Percentiles rank a stretch among this genome's conserved stretches.
Evolutionary conservation across 2,329 filamentous ascomycete species (phyloP).

Genomic region (Sporothrix globosa): DNA sequence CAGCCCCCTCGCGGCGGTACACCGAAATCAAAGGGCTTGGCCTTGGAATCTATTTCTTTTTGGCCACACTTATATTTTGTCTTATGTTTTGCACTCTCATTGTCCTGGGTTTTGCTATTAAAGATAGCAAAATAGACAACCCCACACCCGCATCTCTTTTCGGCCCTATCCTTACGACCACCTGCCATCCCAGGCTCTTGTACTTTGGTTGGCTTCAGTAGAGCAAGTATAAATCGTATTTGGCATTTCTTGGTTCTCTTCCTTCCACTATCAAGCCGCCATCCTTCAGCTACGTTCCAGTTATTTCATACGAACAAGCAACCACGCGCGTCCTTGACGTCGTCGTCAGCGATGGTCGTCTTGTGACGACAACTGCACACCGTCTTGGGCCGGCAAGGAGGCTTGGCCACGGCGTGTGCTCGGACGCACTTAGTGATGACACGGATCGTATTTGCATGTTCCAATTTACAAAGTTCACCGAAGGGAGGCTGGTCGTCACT

Average conservation of each 20-base stretch:
- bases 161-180: neutral
- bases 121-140: neutral
- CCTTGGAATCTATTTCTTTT: neutral
- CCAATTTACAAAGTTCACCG: neutral
- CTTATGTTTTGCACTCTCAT: neutral
- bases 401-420: neutral
- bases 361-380: neutral
- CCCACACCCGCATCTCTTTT: neutral
- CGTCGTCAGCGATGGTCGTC: neutral
- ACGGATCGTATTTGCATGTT: neutral
- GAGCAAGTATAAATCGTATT: neutral
- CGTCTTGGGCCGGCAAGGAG: neutral
- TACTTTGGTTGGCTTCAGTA: neutral
- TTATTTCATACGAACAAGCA: neutral
- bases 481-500: neutral
- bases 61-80: neutral
- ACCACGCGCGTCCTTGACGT: neutral
- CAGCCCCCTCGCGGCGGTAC: too few species aligned
- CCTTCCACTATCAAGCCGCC: conserved; percentile 19
- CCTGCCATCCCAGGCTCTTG: too few species aligned
- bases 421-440: neutral
- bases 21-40: too few species aligned
- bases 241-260: neutral
- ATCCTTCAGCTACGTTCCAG: neutral
- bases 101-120: neutral